phyloP scores from a whole-genome alignment of 352 stramenopile species.

The Globisporangium recalcitrans region DNA sequence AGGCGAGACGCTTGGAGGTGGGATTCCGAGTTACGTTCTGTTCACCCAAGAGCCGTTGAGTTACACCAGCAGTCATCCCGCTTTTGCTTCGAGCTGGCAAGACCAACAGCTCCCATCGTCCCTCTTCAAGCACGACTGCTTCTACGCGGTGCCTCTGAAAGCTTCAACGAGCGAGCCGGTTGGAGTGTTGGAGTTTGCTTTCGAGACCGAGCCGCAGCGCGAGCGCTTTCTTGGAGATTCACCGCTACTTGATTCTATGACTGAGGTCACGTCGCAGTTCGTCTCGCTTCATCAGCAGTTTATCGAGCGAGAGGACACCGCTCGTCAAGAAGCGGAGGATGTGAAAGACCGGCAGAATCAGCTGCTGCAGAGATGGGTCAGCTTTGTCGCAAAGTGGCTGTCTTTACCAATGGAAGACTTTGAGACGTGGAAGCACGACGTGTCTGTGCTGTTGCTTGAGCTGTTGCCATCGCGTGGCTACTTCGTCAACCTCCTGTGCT shows the following conservation, averaged over 20 bases:
- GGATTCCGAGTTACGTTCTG: conserved; percentile 6
- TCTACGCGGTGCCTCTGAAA: conserved; percentile 6
- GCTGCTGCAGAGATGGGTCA: conserved; percentile 4
- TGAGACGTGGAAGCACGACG: conserved; percentile 6
- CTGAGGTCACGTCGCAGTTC: background rate
- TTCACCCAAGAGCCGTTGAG: conserved; percentile 8
- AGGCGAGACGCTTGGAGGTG: background rate
- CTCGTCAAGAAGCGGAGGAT: background rate
- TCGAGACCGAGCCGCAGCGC: conserved; percentile 10
- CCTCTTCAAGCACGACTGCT: background rate
- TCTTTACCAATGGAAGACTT: background rate
- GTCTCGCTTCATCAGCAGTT: background rate
- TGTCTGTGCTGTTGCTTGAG: background rate
- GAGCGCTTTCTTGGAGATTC: conserved; percentile 8
- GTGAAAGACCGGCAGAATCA: background rate
- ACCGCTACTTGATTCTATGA: background rate
- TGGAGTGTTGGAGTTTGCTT: conserved; percentile 16
- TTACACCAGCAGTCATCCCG: conserved; percentile 8
- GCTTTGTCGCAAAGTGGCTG: conserved; percentile 11
- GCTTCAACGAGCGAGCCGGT: background rate
- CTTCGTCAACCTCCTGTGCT: conserved; percentile 11
- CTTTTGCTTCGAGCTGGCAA: background rate
- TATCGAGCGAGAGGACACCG: background rate
- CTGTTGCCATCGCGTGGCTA: conserved; percentile 2
- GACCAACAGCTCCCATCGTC: background rate